phyloP scores from a whole-genome alignment of 169 alveolate species.

The Perkinsus chesapeaki region DNA sequence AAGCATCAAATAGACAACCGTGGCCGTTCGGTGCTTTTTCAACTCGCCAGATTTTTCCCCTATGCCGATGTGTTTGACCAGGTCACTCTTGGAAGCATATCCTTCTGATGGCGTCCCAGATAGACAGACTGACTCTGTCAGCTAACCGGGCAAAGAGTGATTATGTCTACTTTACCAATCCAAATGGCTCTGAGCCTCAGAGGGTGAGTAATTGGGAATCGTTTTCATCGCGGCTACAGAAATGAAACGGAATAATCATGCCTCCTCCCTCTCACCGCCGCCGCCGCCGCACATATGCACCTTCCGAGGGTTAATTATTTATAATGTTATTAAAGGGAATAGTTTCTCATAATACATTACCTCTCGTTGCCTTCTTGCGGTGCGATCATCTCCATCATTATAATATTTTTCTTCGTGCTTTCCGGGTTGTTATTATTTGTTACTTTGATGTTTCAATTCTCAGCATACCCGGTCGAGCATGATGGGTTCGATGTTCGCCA shows the following conservation, averaged over 20 bases:
- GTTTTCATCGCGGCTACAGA: not conserved
- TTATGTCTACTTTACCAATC: not conserved
- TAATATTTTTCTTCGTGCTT: not conserved
- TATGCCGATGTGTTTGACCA: slow-evolving; percentile 45
- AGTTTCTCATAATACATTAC: too few species aligned
- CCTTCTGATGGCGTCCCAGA: slow-evolving; percentile 43
- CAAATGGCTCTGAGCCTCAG: not conserved
- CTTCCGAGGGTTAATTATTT: too few species aligned
- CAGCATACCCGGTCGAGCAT: not conserved
- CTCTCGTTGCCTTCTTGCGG: too few species aligned
- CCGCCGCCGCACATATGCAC: too few species aligned
- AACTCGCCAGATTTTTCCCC: too few species aligned
- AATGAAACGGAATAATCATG: too few species aligned
- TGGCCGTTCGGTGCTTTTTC: slow-evolving; percentile 48
- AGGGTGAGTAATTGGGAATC: not conserved
- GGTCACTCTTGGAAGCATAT: slow-evolving; percentile 50
- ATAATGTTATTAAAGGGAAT: too few species aligned
- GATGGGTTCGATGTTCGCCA: not conserved
- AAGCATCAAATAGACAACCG: slow-evolving; percentile 53
- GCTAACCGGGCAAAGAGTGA: not conserved
- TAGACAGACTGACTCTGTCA: not conserved
- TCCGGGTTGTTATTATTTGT: not conserved
- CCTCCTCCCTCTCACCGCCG: too few species aligned
- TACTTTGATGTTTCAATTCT: not conserved
- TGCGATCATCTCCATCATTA: too few species aligned